Percentiles rank a stretch among this genome's conserved stretches.
Conservation (phyloP, 495 filamentous ascomycete species). For the Jackrogersella minutella region DNA sequence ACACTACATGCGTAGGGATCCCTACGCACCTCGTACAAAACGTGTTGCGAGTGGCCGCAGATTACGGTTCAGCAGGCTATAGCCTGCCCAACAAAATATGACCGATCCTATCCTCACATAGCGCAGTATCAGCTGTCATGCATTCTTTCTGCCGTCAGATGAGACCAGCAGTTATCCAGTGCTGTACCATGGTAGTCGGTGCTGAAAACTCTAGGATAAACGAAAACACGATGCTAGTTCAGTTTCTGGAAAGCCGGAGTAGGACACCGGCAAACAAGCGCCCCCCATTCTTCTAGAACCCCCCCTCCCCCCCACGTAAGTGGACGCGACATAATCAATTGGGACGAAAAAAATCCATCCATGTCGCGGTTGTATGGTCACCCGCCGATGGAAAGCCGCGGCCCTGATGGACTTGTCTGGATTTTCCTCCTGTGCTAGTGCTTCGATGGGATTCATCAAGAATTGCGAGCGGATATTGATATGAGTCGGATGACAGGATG, state of each 20-base stretch:
- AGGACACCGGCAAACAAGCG: conserved; percentile 3
- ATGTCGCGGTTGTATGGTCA: conserved; percentile 14
- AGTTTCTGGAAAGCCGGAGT: conserved; percentile 29
- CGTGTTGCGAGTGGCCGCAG: conserved; percentile 23
- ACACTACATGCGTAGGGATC: conserved; percentile 6
- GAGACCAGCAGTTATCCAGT: conserved; percentile 5
- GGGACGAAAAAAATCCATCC: conserved; percentile 21
- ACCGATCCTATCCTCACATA: conserved; percentile 23
- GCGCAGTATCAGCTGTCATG: conserved; percentile 10
- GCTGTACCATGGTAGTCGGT: conserved; percentile 6
- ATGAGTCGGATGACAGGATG: conserved; percentile 5
- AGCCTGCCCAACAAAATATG: conserved; percentile 8
- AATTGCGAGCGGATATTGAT: background rate
- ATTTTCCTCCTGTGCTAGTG: conserved; percentile 1
- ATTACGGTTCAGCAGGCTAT: background rate
- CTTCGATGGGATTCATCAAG: conserved; percentile 6
- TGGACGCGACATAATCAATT: conserved; percentile 26
- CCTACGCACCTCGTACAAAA: conserved; percentile 12
- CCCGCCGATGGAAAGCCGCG: conserved; percentile 23
- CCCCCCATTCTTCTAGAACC: background rate
- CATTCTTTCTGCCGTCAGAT: background rate
- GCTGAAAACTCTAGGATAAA: background rate
- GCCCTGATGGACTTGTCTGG: conserved; percentile 22
- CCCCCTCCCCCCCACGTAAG: conserved; percentile 32
- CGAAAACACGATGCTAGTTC: conserved; percentile 18